phyloP scores from a whole-genome alignment of 164 flowering plant genomes.

The Dillenia turbinata region DNA sequence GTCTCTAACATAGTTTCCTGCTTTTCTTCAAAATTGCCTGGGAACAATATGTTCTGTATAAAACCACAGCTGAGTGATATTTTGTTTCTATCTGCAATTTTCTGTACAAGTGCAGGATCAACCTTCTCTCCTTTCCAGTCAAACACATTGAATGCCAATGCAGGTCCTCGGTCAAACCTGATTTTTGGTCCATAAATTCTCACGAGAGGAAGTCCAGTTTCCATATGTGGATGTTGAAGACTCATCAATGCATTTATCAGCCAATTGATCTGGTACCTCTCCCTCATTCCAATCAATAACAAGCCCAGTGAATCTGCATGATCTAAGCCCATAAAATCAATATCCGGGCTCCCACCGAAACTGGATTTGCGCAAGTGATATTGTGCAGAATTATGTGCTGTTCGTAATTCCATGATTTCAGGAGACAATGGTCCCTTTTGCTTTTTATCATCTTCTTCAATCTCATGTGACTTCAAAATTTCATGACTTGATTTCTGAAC shows the following conservation, averaged over 20 bases:
- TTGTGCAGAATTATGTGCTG: constrained; percentile 4
- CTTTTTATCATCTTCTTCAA: constrained; percentile 14
- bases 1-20: constrained; percentile 41
- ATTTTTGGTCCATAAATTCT: constrained; percentile 81
- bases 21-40: constrained; percentile 59
- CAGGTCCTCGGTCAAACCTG: constrained; percentile 74
- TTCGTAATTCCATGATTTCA: constrained; percentile 31
- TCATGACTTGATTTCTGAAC: constrained; percentile 9
- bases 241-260: constrained; percentile 61
- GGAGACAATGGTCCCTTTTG: constrained; percentile 12
- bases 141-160: constrained; percentile 79
- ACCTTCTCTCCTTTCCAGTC: constrained; percentile 94
- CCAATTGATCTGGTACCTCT: constrained; percentile 82
- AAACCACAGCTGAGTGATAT: constrained; percentile 74
- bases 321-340: constrained; percentile 70
- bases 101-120: constrained; percentile 80
- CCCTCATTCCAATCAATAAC: constrained; percentile 41
- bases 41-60: constrained; percentile 60
- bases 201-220: constrained; percentile 40
- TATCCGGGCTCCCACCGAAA: constrained; percentile 11
- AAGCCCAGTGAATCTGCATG: constrained; percentile 79
- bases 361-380: constrained; percentile 5
- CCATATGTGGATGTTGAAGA: constrained; percentile 70
- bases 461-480: constrained; percentile 15
- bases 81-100: constrained; percentile 80